Base-by-base conservation (phyloP, 179 eudicot genomes). In the Amaranthus tricolor region DNA sequence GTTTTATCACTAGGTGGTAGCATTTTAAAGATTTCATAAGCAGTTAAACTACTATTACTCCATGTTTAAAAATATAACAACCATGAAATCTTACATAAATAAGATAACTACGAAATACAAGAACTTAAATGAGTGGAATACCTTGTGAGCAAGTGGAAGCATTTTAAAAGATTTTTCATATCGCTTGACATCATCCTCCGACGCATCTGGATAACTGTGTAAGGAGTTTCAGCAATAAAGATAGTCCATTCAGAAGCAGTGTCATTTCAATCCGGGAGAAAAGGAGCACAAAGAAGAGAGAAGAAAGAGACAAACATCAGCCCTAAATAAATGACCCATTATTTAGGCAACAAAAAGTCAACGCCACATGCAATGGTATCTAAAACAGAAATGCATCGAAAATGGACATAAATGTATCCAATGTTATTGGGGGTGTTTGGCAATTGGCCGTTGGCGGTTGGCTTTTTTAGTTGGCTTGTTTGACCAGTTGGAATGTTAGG, bases 111-210 rank as follows among this genome's bases (percentile, higher is more conserved):
- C 2, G 40, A 31, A 31, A 31, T 4, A 31, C 40, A 31, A 0
- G 31, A 14, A 15, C 52, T 62, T 14, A 49, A 71, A 63, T 24
- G 67, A 72, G 40, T 44, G 43, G 40, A 44, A 62, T 85, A 95
- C 99, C 99, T 95, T 93, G 81, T 95, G 98, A 48, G 93, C 78
- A 66, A 86, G 87, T 20, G 89, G 82, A 82, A 93, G 98, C 86
- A 75, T 91, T 87, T 80, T 82, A 72, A 84, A 91, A 76, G 93
- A 95, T 72, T 85, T 86, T 80, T 95, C 92, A 68, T 86, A 89
- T 66, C 90, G 84, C 83, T 74, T 87, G 16, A 92, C 79, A 82
- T 95, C 99, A 82, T 87, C 93, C 75, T 91, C 97, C 5, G 97
- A 86, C 15, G 97, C 99, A 54, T 95, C 99, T n/a, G 92, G 91